Percentiles rank a stretch among this genome's conserved stretches.
Evolutionary conservation across 78 protist species (phyloP).

Genomic region (Chrysochromulina tobinii): DNA sequence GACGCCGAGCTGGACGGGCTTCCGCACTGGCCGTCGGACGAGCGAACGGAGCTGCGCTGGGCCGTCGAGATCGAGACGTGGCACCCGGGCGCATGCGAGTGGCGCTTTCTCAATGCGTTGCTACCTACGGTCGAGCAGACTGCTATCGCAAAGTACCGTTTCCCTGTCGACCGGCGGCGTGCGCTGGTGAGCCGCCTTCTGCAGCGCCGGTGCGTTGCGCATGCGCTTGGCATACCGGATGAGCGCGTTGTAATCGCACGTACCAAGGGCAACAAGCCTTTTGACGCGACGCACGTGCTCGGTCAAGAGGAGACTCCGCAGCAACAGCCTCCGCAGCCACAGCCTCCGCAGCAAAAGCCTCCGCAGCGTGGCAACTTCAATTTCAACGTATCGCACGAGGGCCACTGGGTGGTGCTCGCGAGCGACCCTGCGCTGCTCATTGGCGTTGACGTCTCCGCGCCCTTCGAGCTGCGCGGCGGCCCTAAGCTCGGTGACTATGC

Average conservation of each 20-base stretch:
- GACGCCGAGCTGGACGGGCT: too few relatives aligned
- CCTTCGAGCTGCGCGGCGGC: background rate
- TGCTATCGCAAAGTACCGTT: too few relatives aligned
- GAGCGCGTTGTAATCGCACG: background rate
- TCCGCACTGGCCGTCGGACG: too few relatives aligned
- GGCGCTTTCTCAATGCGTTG: background rate
- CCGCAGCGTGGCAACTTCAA: background rate
- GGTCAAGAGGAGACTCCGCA: too few relatives aligned
- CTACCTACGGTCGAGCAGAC: background rate
- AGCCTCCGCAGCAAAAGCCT: background rate
- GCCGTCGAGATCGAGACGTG: background rate
- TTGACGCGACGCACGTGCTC: too few relatives aligned
- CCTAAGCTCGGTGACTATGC: background rate
- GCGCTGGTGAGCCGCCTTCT: conserved; percentile 22
- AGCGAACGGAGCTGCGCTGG: background rate
- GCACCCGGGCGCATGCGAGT: background rate
- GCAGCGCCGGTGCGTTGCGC: background rate
- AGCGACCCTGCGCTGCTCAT: background rate
- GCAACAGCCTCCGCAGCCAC: too few relatives aligned
- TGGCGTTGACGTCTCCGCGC: conserved; percentile 27
- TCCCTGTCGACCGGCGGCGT: conserved; percentile 10
- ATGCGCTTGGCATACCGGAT: background rate
- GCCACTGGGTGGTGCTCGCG: conserved; percentile 28
- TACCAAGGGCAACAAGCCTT: conserved; percentile 25
- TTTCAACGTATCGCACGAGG: conserved; percentile 43